Evolutionary conservation across 1,284 basidiomycete genomes (phyloP), one percentile per base, ranked within the genome.

Genomic region (Tilletiopsis washingtonensis): DNA sequence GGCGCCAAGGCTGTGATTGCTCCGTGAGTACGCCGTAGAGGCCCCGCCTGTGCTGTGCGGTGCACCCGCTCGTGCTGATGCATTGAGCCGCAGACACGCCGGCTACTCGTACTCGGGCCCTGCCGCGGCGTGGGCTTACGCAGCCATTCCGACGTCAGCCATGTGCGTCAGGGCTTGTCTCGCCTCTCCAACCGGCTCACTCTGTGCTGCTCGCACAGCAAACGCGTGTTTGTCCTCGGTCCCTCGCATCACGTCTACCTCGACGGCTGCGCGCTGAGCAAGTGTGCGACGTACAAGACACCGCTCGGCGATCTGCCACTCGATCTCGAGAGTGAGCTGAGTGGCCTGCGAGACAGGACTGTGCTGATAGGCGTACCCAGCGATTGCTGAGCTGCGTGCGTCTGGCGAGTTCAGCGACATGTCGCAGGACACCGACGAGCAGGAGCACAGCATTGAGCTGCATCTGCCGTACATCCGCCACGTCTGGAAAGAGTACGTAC

Each of bases 391-490:
- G 61, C 78, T 98, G 14, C 77, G 78, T 40, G 74, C 73, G 2
- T 87, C 87, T 0, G 81, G 82, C 0, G 75, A 81, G 49, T 98
- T 98, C 66, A 77, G 78, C 29, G 76, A 79, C 20, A 85, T 97
- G 83, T 76, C 76, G 15, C 59, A 78, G 1, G 64, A 75, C 1
- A 82, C 82, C 1, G 94, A 99, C 68, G 88, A 93, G 73, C 88
- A 86, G 36, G 94, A 99, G 67, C 94, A 99, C 73, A 91, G 88
- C 67, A 83, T 99, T 46, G 94, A 99, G 76, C 93, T 99, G 88
- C 91, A 97, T 63, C 78, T 94, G 12, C 91, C 91, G 3, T 97
- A 93, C 73, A 79, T 98, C 32, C 81, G 86, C 46, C 89, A 91
- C 71, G 76, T 87, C 7, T 96, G 96, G 60, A 77, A 85, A 69